Base-by-base conservation (phyloP, 1,284 basidiomycete species). In the Schizophyllum commune region DNA sequence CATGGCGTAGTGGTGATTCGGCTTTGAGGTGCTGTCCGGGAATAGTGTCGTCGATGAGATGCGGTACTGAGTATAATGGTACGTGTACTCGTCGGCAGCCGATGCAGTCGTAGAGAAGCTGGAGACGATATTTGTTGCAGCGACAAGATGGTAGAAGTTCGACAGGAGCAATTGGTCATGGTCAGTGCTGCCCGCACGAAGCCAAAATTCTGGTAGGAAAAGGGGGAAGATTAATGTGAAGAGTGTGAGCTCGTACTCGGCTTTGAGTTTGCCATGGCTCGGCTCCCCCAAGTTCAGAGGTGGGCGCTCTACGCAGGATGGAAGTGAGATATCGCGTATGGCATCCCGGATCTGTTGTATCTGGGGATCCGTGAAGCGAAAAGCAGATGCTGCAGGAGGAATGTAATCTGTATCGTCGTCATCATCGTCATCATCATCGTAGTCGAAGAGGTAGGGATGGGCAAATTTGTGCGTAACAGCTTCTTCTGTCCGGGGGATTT, bases 1-100 rank as follows among this genome's bases (percentile, higher is more conserved):
- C 70, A 73, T 71, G 15, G 72, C 73, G 63, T 68, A 74, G 60
- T 77, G 75, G 61, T 75, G 73, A 62, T 75, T 75, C 21, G 74
- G 74, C 32, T 62, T 57, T 4, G 69, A 68, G 39, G 51, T 15
- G 47, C 58, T 27, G 57, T 66, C 17, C 21, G 73, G 69, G 61
- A 70, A 75, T 13, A 76, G 63, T 0, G 59, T 19, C 52, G 66
- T 54, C 13, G 51, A 55, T 20, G 61, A 57, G 3, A 27, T 19
- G 6, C 53, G 63, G 34, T 64, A 64, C 17, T 22, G 8, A 7
- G 33, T 22, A 27, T 56, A 60, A 33, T 60, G 58, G 0, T 51
- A 9, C 1, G 15, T 32, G 39, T 39, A 64, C n/a, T n/a, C 2
- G 9, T 60, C 58, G 17, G 63, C 60, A 7, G 53, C 34, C 32